These are phyloP conservation scores for Phlyctochytrium arcticum DNA, from an alignment of 192 early-diverging fungal species.

Conservation along the genomic window DNA sequence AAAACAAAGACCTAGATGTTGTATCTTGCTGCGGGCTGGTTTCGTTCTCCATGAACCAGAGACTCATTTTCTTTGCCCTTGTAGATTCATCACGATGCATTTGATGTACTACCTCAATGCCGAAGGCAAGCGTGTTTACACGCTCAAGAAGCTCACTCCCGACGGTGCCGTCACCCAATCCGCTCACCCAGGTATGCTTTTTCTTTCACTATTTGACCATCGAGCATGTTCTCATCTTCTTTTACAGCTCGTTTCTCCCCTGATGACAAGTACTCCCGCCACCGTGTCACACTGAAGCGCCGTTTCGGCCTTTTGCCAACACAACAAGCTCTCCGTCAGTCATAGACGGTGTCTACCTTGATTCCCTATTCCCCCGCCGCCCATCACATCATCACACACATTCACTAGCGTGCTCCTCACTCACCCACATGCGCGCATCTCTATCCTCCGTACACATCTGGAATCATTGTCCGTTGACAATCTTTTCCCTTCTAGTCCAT, in stretches of 20 bases:
- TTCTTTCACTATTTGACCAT: constrained; percentile 18
- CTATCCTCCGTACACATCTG: too few species aligned
- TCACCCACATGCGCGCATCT: too few species aligned
- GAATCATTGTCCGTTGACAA: too few species aligned
- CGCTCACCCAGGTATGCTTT: constrained; percentile 76
- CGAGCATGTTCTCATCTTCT: background rate
- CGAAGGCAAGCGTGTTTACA: constrained; percentile 88
- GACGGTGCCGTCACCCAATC: constrained; percentile 84
- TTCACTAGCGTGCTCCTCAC: too few species aligned
- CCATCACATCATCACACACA: too few species aligned
- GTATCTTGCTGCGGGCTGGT: background rate
- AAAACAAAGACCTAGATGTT: background rate
- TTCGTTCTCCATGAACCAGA: background rate
- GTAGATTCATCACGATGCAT: constrained; percentile 63
- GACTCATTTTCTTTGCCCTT: background rate
- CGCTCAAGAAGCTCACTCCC: constrained; percentile 88
- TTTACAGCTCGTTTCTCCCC: constrained; percentile 89
- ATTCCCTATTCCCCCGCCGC: too few species aligned
- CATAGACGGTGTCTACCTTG: too few species aligned
- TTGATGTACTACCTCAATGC: constrained; percentile 82
- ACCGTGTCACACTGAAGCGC: constrained; percentile 95
- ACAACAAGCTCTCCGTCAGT: constrained; percentile 28
- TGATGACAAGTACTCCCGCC: constrained; percentile 98
- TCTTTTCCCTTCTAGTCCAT: too few species aligned
- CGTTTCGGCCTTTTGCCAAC: constrained; percentile 80